phyloP scores from a whole-genome alignment of 805 yeast genomes.

The Kregervanrija delftensis region DNA sequence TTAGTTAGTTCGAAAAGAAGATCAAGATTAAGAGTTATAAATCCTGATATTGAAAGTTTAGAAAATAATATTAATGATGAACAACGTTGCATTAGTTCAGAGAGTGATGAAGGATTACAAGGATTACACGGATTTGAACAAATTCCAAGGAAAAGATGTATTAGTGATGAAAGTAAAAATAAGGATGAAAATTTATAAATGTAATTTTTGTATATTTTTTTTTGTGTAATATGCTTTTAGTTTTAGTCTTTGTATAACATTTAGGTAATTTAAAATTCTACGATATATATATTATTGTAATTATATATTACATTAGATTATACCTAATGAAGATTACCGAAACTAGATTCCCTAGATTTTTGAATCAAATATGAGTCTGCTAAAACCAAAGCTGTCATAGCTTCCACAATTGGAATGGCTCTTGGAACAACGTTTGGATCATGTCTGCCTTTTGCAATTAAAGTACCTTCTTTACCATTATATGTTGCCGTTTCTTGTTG shows the following conservation, averaged over 20 bases:
- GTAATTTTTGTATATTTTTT: not conserved
- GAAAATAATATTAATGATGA: not conserved
- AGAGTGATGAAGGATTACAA: too few species aligned
- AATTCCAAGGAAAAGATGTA: conserved; percentile 21
- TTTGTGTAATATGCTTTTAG: not conserved
- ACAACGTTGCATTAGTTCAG: too few species aligned
- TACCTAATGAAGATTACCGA: conserved; percentile 23
- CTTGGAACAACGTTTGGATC: conserved; percentile 98
- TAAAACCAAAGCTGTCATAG: conserved; percentile 93
- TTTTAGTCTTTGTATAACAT: not conserved
- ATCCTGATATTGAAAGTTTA: conserved; percentile 39
- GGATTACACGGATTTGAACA: not conserved
- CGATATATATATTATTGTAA: not conserved
- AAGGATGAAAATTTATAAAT: conserved; percentile 12
- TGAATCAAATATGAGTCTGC: conserved; percentile 84
- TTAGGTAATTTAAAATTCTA: not conserved
- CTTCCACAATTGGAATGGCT: conserved; percentile 97
- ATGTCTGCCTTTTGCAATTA: conserved; percentile 96
- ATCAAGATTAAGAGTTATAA: conserved; percentile 50
- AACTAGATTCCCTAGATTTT: conserved; percentile 67
- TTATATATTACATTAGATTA: not conserved
- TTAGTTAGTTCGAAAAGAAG: conserved; percentile 61
- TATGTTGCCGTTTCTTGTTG: conserved; percentile 85
- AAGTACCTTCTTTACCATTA: conserved; percentile 79
- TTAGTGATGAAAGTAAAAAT: conserved; percentile 18